Conservation (phyloP, 2,329 filamentous ascomycete species). For the Harringtonia lauricola region DNA sequence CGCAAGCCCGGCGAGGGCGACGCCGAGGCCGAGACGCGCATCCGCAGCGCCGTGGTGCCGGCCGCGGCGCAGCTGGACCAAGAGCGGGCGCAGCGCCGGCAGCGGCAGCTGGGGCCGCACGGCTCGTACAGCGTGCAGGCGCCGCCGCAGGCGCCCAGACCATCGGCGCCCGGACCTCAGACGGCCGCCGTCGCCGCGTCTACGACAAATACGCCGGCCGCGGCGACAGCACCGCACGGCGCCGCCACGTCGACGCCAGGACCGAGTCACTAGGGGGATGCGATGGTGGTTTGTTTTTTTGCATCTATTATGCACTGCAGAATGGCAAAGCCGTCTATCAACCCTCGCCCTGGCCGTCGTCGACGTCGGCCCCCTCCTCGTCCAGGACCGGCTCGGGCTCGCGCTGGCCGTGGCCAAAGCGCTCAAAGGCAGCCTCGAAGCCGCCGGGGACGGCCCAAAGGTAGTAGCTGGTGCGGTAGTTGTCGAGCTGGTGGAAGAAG, state of each 20-base stretch:
- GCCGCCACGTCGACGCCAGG: too few species aligned
- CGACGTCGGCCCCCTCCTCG: slow-evolving; percentile 35
- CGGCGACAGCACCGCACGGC: not conserved
- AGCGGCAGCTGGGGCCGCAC: slow-evolving; percentile 12
- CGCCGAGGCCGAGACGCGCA: slow-evolving; percentile 21
- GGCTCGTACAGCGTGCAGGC: slow-evolving; percentile 14
- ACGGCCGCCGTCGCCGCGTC: not conserved
- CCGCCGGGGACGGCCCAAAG: slow-evolving; percentile 64
- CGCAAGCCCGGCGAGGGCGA: slow-evolving; percentile 30
- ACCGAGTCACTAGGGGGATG: too few species aligned
- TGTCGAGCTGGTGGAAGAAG: slow-evolving; percentile 72
- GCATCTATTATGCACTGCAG: not conserved
- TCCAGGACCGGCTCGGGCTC: slow-evolving; percentile 34
- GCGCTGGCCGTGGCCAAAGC: slow-evolving; percentile 28
- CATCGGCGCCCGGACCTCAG: not conserved
- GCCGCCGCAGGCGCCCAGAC: not conserved
- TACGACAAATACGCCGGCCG: not conserved
- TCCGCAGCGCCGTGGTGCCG: slow-evolving; percentile 23
- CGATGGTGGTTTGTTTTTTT: too few species aligned
- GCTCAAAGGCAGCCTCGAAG: slow-evolving; percentile 45
- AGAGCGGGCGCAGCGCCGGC: slow-evolving; percentile 16
- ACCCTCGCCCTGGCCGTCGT: slow-evolving; percentile 13
- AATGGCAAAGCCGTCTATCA: too few species aligned
- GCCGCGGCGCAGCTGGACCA: slow-evolving; percentile 23
- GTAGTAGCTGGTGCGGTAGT: slow-evolving; percentile 61